phyloP scores from a whole-genome alignment of 768 basidiomycete species.

The Russula ochroleuca region DNA sequence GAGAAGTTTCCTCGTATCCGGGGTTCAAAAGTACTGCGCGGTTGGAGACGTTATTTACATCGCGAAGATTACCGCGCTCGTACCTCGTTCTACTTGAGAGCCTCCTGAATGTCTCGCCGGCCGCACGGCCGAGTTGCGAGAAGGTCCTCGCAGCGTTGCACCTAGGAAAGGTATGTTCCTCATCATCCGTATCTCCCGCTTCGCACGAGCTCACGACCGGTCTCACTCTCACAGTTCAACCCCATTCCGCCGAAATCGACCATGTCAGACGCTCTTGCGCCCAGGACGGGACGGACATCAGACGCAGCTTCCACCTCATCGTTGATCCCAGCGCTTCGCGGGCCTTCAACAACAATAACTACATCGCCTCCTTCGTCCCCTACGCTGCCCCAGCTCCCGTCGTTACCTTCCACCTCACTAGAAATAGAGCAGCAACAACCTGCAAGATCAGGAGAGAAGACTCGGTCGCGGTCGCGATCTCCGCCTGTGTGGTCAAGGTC shows the following conservation, averaged over 20 bases:
- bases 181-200: neutral
- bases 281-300: conserved; percentile 11
- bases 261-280: conserved; percentile 16
- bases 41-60: conserved; percentile 55
- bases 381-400: neutral
- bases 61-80: conserved; percentile 66
- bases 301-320: conserved; percentile 19
- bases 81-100: conserved; percentile 70
- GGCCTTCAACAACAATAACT: neutral
- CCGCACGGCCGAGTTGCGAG: conserved; percentile 65
- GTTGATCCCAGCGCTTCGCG: conserved; percentile 21
- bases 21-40: conserved; percentile 61
- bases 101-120: conserved; percentile 58
- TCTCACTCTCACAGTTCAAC: conserved; percentile 9
- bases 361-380: conserved; percentile 9
- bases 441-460: conserved; percentile 2
- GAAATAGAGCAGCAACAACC: neutral
- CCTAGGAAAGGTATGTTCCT: conserved; percentile 63
- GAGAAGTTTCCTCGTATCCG: conserved; percentile 66
- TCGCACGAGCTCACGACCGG: neutral
- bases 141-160: conserved; percentile 63
- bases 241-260: conserved; percentile 18
- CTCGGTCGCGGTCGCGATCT: neutral
- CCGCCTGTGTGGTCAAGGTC: neutral
- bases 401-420: conserved; percentile 24